phyloP scores from a whole-genome alignment of 1,284 basidiomycete species.

The Cryptococcus maquisensis region DNA sequence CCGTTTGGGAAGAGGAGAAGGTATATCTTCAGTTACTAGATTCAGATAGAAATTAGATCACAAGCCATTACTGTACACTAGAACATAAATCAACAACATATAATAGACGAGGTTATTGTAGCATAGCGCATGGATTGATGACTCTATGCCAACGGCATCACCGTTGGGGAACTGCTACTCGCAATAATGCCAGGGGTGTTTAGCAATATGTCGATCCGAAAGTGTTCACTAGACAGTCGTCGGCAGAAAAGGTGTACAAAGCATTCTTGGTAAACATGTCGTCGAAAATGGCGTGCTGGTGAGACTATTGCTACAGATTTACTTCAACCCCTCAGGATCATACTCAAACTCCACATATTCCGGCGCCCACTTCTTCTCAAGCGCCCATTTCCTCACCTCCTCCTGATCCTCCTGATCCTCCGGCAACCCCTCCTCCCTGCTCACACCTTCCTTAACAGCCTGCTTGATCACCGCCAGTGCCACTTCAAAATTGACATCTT shows the following conservation, averaged over 20 bases:
- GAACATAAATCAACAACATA: too few relatives aligned
- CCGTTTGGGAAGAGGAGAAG: conserved; percentile 30
- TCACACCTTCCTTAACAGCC: conserved; percentile 66
- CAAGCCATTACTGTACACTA: not conserved
- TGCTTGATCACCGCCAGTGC: conserved; percentile 71
- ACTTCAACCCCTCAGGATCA: conserved; percentile 55
- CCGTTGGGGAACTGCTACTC: too few relatives aligned
- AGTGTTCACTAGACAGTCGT: too few relatives aligned
- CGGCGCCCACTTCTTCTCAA: conserved; percentile 48
- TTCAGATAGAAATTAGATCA: not conserved
- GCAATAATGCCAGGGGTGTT: too few relatives aligned
- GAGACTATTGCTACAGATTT: not conserved
- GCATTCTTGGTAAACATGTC: not conserved
- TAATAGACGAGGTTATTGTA: too few relatives aligned
- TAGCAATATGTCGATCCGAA: too few relatives aligned
- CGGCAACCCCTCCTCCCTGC: conserved; percentile 57
- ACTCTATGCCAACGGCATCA: not conserved
- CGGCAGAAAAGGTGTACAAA: not conserved
- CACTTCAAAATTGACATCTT: conserved; percentile 67
- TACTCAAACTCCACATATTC: conserved; percentile 63
- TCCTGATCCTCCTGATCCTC: conserved; percentile 52
- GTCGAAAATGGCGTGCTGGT: too few relatives aligned
- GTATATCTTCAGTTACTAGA: conserved; percentile 32
- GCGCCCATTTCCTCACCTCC: conserved; percentile 54
- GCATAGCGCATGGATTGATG: too few relatives aligned